Evolutionary conservation across 2,329 filamentous ascomycete genomes (phyloP).

Genomic region (Phaeosphaeria sp.): DNA sequence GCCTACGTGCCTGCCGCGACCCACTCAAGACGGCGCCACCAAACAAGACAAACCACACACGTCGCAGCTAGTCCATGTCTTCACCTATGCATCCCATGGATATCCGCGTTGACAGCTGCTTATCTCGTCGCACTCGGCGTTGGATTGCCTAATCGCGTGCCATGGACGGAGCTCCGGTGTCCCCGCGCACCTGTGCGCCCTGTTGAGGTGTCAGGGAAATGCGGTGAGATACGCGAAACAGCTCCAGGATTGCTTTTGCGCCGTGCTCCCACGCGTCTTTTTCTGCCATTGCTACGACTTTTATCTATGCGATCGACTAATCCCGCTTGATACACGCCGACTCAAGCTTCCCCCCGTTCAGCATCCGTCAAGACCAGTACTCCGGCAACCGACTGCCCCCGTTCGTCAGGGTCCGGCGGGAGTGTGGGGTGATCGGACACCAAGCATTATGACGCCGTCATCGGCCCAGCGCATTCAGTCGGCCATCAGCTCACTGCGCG

Average conservation of each 20-base stretch:
- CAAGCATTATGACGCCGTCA: slow-evolving; percentile 44
- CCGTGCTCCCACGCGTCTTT: slow-evolving; percentile 10
- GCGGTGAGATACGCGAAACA: slow-evolving; percentile 16
- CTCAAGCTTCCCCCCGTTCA: background rate
- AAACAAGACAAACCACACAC: background rate
- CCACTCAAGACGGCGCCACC: background rate
- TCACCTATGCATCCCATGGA: background rate
- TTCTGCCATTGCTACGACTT: background rate
- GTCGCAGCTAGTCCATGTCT: background rate
- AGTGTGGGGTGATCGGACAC: slow-evolving; percentile 32
- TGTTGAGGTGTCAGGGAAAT: slow-evolving; percentile 7
- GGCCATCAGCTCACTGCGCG: slow-evolving; percentile 22
- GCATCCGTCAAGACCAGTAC: background rate
- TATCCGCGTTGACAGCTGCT: background rate
- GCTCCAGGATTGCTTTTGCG: slow-evolving; percentile 7
- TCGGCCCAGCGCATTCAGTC: slow-evolving; percentile 32
- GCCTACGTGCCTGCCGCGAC: background rate
- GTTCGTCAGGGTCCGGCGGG: background rate
- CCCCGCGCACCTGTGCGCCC: slow-evolving; percentile 5
- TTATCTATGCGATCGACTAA: background rate
- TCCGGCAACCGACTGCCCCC: too few relatives aligned
- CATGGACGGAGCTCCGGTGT: slow-evolving; percentile 14
- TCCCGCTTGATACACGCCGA: background rate
- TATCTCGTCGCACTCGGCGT: background rate
- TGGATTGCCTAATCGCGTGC: background rate